A percentile compares a stretch with the other conserved stretches of the same genome.
Evolutionary conservation across 148 eudicot genomes (phyloP).

Genomic region (Agrostemma githago): DNA sequence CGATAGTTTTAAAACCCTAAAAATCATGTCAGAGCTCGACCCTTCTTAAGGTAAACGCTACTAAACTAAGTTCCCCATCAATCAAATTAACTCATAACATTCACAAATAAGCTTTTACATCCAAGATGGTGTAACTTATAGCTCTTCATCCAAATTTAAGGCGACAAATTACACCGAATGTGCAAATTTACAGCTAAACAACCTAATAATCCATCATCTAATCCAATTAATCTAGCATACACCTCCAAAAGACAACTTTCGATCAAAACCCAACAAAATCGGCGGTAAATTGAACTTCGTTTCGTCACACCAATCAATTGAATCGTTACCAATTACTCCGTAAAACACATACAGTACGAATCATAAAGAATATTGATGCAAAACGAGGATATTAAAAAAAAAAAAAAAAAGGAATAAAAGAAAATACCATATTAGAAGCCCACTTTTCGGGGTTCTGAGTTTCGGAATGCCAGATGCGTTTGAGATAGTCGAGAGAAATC

Average conservation of each 20-base stretch:
- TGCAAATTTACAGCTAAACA: background rate
- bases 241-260: background rate
- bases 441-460: constrained; percentile 38
- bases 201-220: background rate
- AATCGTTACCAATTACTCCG: background rate
- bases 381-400: background rate
- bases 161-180: background rate
- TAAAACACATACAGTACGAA: background rate
- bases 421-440: constrained; percentile 38
- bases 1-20: background rate
- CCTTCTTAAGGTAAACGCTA: background rate
- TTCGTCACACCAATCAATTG: background rate
- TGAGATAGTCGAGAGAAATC: constrained; percentile 36
- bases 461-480: constrained; percentile 38
- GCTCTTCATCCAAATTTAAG: background rate
- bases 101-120: background rate
- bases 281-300: background rate
- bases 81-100: background rate
- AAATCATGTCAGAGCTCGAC: background rate
- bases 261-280: background rate
- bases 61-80: background rate
- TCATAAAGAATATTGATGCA: background rate
- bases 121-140: background rate
- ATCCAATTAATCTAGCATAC: background rate
- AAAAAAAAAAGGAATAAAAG: background rate